These are phyloP conservation scores for Chaetomium sp. DNA, from an alignment of 2,329 filamentous ascomycete genomes.

Conservation along the genomic window DNA sequence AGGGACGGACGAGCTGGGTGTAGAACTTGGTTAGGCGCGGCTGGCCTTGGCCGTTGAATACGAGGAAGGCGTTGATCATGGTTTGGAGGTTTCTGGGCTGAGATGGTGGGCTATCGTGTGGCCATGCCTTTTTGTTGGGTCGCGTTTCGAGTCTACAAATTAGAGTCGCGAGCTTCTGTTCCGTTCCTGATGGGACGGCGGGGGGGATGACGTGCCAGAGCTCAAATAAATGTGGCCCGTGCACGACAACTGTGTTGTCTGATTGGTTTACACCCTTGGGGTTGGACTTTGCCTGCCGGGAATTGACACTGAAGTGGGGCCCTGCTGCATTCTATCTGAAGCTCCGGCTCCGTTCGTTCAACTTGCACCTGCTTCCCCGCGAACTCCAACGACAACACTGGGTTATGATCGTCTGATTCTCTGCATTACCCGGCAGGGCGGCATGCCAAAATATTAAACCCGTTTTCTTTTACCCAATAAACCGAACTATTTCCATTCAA, in stretches of 20 bases:
- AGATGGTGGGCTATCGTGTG: background rate
- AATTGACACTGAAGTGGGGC: constrained; percentile 11
- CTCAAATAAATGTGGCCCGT: constrained; percentile 13
- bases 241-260: background rate
- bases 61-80: constrained; percentile 98
- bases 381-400: background rate
- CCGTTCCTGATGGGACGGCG: constrained; percentile 10
- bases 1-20: constrained; percentile 76
- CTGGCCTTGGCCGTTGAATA: constrained; percentile 98
- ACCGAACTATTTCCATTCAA: background rate
- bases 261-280: background rate
- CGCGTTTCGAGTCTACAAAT: background rate
- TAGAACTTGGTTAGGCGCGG: constrained; percentile 98
- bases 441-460: too few relatives aligned
- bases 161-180: background rate
- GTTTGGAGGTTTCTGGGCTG: constrained; percentile 26
- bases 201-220: constrained; percentile 22
- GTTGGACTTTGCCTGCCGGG: constrained; percentile 19
- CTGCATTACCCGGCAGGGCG: too few relatives aligned
- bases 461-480: background rate
- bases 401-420: background rate
- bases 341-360: constrained; percentile 9
- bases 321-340: constrained; percentile 5
- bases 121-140: background rate
- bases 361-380: constrained; percentile 1